These are phyloP conservation scores for Apium graveolens DNA, from an alignment of 129 eudicot species.

Conservation along the genomic window DNA sequence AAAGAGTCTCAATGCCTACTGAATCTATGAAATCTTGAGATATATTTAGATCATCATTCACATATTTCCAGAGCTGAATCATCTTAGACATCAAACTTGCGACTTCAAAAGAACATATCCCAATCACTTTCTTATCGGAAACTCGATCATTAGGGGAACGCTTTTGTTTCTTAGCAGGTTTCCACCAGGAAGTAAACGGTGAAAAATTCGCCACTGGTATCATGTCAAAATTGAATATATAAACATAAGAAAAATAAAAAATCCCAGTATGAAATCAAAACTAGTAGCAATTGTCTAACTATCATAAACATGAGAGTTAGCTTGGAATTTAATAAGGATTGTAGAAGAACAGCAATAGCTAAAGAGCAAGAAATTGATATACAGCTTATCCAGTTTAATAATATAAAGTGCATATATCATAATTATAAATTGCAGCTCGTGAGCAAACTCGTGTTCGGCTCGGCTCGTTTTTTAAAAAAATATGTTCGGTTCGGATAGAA, in stretches of 20 bases:
- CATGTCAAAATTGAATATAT: neutral
- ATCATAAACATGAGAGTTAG: no score
- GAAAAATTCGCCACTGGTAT: neutral
- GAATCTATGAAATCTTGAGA: neutral
- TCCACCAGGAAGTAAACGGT: neutral
- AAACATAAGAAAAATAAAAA: no score
- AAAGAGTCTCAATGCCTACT: neutral
- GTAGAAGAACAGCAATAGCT: no score
- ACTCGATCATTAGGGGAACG: neutral
- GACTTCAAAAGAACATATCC: neutral
- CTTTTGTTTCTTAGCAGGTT: neutral
- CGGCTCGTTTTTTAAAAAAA: no score
- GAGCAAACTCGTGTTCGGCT: no score
- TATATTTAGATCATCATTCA: neutral
- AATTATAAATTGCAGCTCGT: no score
- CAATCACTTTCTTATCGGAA: neutral
- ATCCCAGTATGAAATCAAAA: neutral
- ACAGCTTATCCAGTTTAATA: neutral
- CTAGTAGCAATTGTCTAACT: neutral
- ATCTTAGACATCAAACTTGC: slow-evolving; percentile 2
- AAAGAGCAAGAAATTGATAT: neutral
- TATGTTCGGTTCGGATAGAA: no score
- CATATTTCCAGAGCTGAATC: neutral
- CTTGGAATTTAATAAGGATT: no score
- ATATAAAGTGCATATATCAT: no score